Percentiles rank a stretch among this genome's conserved stretches.
These are phyloP conservation scores for Aspergillus brunneoviolaceus DNA, from an alignment of 2,329 filamentous ascomycete genomes.

Conservation along the genomic window DNA sequence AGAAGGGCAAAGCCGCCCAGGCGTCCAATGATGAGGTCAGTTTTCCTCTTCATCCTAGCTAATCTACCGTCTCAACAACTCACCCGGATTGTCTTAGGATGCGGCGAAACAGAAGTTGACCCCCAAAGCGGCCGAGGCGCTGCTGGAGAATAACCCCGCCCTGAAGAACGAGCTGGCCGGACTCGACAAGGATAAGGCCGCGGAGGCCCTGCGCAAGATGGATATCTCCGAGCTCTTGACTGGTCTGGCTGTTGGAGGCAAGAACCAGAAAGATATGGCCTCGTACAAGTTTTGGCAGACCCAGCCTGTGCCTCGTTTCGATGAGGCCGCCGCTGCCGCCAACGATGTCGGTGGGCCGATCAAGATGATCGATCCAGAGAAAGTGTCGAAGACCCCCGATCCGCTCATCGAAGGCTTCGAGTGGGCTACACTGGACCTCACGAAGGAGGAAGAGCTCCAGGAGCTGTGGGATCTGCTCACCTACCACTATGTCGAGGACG, in stretches of 20 bases:
- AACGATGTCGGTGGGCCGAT: constrained; percentile 75
- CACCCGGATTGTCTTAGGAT: constrained; percentile 15
- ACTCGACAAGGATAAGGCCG: constrained; percentile 61
- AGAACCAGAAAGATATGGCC: constrained; percentile 94
- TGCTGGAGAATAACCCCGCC: constrained; percentile 57
- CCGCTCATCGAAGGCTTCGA: constrained; percentile 81
- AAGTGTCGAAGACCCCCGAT: constrained; percentile 75
- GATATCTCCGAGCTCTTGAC: constrained; percentile 51
- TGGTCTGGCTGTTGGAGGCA: constrained; percentile 67
- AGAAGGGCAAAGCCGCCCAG: constrained; percentile 35
- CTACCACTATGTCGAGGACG: constrained; percentile 95
- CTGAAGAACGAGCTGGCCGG: constrained; percentile 72
- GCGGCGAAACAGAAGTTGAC: constrained; percentile 34
- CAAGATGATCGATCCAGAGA: constrained; percentile 72
- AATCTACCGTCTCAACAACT: neutral
- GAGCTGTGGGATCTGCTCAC: constrained; percentile 91
- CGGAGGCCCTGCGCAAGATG: constrained; percentile 52
- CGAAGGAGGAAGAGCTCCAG: constrained; percentile 71
- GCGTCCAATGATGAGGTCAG: constrained; percentile 17
- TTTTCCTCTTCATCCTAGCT: neutral
- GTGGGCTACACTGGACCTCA: constrained; percentile 89
- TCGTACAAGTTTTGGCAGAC: constrained; percentile 99
- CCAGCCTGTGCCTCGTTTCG: constrained; percentile 86
- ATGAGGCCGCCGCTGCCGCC: constrained; percentile 48
- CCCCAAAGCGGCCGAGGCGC: constrained; percentile 37